phyloP scores from a whole-genome alignment of 192 early-diverging fungal genomes.

The Podila horticola region DNA sequence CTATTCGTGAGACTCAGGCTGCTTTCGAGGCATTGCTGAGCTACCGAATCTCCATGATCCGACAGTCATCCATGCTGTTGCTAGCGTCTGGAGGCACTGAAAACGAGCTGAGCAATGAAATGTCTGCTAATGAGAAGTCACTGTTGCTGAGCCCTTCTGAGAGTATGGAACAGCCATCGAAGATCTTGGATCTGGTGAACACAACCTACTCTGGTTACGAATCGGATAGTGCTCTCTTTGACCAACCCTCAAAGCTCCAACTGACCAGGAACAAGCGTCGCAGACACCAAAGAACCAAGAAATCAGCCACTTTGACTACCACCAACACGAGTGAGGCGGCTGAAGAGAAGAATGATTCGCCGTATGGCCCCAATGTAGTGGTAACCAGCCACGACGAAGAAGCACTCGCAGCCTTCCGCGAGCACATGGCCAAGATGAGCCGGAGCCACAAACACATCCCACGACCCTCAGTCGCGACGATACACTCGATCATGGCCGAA shows the following conservation, averaged over 20 bases:
- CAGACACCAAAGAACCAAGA: not conserved
- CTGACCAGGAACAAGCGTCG: not conserved
- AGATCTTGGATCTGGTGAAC: too few species aligned
- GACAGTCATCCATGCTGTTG: too few species aligned
- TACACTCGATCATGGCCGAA: slow-evolving; percentile 40
- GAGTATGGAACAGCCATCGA: too few species aligned
- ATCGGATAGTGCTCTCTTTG: not conserved
- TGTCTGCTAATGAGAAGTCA: too few species aligned
- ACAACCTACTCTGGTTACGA: not conserved
- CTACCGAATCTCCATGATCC: too few species aligned
- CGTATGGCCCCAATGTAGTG: not conserved
- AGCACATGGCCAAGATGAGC: slow-evolving; percentile 8
- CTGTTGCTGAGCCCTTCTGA: too few species aligned
- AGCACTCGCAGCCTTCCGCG: slow-evolving; percentile 16
- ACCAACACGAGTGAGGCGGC: not conserved
- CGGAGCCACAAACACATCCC: slow-evolving; percentile 10
- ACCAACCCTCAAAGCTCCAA: not conserved
- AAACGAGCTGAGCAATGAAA: too few species aligned
- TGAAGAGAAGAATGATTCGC: not conserved
- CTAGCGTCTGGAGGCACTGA: too few species aligned
- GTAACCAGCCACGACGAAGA: slow-evolving; percentile 4
- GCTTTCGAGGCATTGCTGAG: too few species aligned
- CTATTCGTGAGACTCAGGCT: too few species aligned
- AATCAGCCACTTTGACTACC: not conserved
- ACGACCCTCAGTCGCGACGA: slow-evolving; percentile 14